Evolutionary conservation across 2,329 filamentous ascomycete species (phyloP), one percentile per base, ranked within the genome.

Genomic region (Aspergillus glaucus): DNA sequence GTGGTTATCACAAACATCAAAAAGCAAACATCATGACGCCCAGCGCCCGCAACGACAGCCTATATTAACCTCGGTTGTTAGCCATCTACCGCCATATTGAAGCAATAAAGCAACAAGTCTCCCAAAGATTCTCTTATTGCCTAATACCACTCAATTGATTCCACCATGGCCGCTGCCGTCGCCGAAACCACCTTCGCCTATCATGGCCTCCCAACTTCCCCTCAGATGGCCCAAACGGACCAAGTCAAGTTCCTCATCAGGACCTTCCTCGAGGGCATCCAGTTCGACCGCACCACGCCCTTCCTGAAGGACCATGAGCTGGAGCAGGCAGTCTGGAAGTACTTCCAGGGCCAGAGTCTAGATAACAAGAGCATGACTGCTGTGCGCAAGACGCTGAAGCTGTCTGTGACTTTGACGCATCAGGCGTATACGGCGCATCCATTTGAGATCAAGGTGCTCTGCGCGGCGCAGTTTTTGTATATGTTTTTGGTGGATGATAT

Each of bases 401-500:
- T 51, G 10, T 49, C 50, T 1, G 43, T 49, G 2, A 50, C 50
- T 21, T 12, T 48, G 22, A 26, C 44, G 8, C 41, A 51, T 26
- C 46, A 49, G n/a, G 39, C 47, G 0, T 54, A 50, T 22, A 52
- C 40, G 4, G 15, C 22, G 2, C 50, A 52, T 15, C 47, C 52
- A 1, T 54, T 52, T n/a, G 47, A 54, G 37, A 43, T 40, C 40
- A 49, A 43, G 37, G 52, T 50, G 6, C 22, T 50, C 9, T 47
- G 37, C 34, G 41, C 52, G n/a, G 40, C 46, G 4, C 52, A 50
- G 34, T 22, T 46, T 14, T 19, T 52, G 2, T 54, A 54, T 30
- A 54, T 54, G 52, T 54, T 54, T 21, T 24, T 54, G 28, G 32
- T 54, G 9, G 52, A 54, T 10, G 52, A 54, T 36, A 36, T 50